phyloP scores from a whole-genome alignment of 2,329 filamentous ascomycete species.

The Fusarium sp. region DNA sequence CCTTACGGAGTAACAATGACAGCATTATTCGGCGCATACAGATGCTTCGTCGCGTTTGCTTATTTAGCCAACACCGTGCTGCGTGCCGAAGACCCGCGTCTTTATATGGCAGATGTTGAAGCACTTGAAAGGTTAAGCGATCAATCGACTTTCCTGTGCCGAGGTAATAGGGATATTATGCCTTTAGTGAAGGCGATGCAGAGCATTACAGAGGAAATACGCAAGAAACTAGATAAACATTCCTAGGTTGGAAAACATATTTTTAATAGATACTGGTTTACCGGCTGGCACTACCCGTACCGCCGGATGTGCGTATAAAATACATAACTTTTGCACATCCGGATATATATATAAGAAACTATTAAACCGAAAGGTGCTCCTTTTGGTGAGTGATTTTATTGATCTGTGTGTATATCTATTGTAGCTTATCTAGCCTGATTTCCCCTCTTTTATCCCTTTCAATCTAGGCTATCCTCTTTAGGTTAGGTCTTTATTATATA shows the following conservation, averaged over 20 bases:
- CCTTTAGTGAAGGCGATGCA: conserved; percentile 48
- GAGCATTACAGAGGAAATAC: conserved; percentile 44
- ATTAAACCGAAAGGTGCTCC: too few species aligned
- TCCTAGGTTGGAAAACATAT: background rate
- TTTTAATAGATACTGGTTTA: background rate
- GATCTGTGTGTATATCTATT: too few species aligned
- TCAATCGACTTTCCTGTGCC: conserved; percentile 33
- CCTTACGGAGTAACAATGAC: conserved; percentile 46
- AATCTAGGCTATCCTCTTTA: too few species aligned
- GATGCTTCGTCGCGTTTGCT: conserved; percentile 48
- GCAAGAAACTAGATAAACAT: conserved; percentile 16
- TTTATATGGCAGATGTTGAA: conserved; percentile 38
- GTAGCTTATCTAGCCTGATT: too few species aligned
- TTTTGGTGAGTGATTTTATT: too few species aligned
- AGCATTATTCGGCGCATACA: conserved; percentile 45
- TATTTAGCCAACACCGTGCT: conserved; percentile 46
- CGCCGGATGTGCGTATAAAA: too few species aligned
- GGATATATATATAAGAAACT: too few species aligned
- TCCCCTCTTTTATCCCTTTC: too few species aligned
- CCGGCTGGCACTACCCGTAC: too few species aligned
- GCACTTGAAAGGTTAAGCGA: conserved; percentile 37
- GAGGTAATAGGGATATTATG: conserved; percentile 45
- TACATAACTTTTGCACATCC: too few species aligned
- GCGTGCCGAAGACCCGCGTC: conserved; percentile 27
- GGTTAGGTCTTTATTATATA: too few species aligned